Percentiles rank a stretch among this genome's conserved stretches.
phyloP scores from a whole-genome alignment of 2,329 filamentous ascomycete species.

The Paecilomyces fulvus region DNA sequence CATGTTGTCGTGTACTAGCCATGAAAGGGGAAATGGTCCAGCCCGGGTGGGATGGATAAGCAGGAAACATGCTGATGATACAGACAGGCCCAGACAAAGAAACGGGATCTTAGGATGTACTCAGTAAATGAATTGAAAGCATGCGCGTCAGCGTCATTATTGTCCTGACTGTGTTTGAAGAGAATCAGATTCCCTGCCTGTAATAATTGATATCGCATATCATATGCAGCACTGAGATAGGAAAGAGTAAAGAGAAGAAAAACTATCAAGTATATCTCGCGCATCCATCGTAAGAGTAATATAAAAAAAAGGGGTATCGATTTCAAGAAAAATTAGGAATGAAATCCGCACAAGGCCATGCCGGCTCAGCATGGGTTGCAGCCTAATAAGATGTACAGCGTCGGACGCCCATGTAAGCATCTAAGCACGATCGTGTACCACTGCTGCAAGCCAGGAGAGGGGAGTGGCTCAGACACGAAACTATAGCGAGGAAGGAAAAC shows the following conservation, averaged over 20 bases:
- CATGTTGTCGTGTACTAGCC: background rate
- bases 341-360: background rate
- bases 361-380: background rate
- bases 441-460: slow-evolving; percentile 10
- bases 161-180: background rate
- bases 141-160: background rate
- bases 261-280: background rate
- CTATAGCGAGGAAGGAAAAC: slow-evolving; percentile 6
- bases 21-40: background rate
- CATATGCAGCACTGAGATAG: background rate
- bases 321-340: background rate
- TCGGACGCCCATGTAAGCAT: slow-evolving; percentile 3
- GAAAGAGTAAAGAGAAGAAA: background rate
- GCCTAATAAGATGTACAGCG: background rate
- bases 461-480: slow-evolving; percentile 7
- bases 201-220: background rate
- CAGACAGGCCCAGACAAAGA: background rate
- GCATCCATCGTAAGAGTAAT: background rate
- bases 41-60: background rate
- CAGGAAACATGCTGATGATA: background rate
- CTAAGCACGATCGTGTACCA: slow-evolving; percentile 8
- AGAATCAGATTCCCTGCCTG: background rate
- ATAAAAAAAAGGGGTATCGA: background rate
- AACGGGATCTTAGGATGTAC: background rate
- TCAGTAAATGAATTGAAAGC: background rate